Base-by-base conservation (phyloP, 2,329 filamentous ascomycete genomes). In the Aureobasidium sp. region DNA sequence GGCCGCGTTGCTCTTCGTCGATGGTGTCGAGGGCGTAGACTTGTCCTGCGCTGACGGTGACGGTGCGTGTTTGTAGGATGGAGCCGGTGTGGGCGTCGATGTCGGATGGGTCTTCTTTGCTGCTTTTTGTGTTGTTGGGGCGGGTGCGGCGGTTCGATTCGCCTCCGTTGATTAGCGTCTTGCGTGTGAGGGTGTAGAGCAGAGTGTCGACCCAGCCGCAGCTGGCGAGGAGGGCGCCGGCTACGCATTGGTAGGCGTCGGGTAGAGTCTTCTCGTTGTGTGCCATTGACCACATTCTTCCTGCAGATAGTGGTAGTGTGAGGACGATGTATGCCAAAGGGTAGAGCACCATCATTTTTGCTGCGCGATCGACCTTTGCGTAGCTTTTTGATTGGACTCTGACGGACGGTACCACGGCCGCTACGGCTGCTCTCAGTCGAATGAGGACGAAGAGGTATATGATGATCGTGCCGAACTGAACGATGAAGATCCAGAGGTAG, bases 271-370 rank as follows among this genome's bases (percentile, higher is more conserved):
- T 51, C 49, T 65, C 66, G 11, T 74, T 72, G 0, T 81, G 80
- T 0, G 80, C 78, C 80, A 88, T 86, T 21, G 79, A 79, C 17
- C 80, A 79, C 67, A 88, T 84, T 62, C 86, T 81, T 8, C 84
- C 83, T 0, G 82, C 77, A 2, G 85, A 85, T 0, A 89, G 75
- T 0, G 86, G 86, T 0, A 85, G 76, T 0, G 86, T 89, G 68
- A 85, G 86, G n/a, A 86, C 66, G 4, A 87, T 78, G 68, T 89
- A 89, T 63, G 88, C 84, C 64, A 86, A 68, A 0, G 86, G 86
- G 62, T 89, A 89, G 6, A 87, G 77, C 23, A 87, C 74, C 79
- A 82, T 82, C 63, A 88, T 83, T 13, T 81, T 75, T 5, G 78
- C 72, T 43, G 79, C 76, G 15, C 69, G 70, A 38, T 70, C 69